Evolutionary conservation across 1,139 yeast species (phyloP), one percentile per base, ranked within the genome.

Genomic region (Lodderomyces jiufengensis): DNA sequence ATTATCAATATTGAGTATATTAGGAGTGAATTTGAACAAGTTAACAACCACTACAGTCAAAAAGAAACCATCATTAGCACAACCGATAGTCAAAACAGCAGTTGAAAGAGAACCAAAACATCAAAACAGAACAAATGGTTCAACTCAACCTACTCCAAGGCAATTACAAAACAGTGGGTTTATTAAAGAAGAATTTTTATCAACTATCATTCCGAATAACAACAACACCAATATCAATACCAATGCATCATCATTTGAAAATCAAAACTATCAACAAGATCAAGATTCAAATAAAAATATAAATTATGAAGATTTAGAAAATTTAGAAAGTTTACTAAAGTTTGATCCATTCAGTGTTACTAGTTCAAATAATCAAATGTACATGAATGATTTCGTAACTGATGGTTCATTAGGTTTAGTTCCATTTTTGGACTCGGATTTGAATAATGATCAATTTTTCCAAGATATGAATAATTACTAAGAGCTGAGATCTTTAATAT

Each of bases 341-440:
- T 67, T 67, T 45, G 74, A 69, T 43, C 74, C 73, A 4, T 68
- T 61, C 45, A 63, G 66, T 32, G 59, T 61, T 29, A 59, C 59
- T 40, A 45, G 62, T 27, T 56, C 55, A 36, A 61, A 66, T 48
- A 54, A 73, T 49, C 54, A 73, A 49, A 44, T 57, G 47, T 53
- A 69, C 53, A 55, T 68, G 46, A 66, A 66, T 44, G 83, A 77
- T 43, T 79, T 78, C 56, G 83, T 79, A 9, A 83, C 83, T 10
- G 86, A 79, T 58, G 84, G 84, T 1, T 79, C 85, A 0, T 56
- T 79, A 31, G 86, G 84, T 0, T 58, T 79, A 40, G 82, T 78
- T 3, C 79, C 79, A 13, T 71, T 77, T 46, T 56, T 78, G 39
- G 76, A 72, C 7, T 18, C 20, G 7, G 7, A 18, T 18, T 7